These are phyloP conservation scores for Calendula officinalis DNA, from an alignment of 129 eudicot genomes.

Conservation along the genomic window DNA sequence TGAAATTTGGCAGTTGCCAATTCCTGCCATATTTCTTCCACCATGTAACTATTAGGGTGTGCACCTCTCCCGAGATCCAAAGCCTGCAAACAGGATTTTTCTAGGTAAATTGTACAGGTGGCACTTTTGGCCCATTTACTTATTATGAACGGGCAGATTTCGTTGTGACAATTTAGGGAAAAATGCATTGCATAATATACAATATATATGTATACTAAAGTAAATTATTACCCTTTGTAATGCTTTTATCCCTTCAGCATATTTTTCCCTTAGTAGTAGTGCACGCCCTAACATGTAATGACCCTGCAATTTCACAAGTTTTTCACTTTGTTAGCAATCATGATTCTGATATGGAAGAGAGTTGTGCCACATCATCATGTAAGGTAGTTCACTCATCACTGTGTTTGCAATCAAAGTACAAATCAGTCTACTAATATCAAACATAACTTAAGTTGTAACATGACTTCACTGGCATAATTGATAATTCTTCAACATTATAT, in stretches of 20 bases:
- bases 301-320: conserved; percentile 46
- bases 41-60: conserved; percentile 70
- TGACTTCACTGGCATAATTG: not conserved
- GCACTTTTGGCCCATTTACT: no score
- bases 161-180: no score
- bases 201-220: no score
- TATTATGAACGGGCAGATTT: no score
- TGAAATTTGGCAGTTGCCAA: conserved; percentile 75
- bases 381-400: not conserved
- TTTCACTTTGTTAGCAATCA: conserved; percentile 12
- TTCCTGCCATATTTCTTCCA: conserved; percentile 94
- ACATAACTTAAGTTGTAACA: not conserved
- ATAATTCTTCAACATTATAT: not conserved
- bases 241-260: conserved; percentile 62
- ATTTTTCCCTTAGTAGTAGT: conserved; percentile 53
- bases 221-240: conserved; percentile 51
- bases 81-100: conserved; percentile 40
- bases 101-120: no score
- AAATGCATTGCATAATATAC: no score
- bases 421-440: not conserved
- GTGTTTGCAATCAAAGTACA: not conserved
- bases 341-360: not conserved
- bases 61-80: conserved; percentile 95
- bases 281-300: conserved; percentile 91
- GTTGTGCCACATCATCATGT: conserved; percentile 5